Evolutionary conservation across 192 early-diverging fungal species (phyloP).

Genomic region (Entophlyctis helioformis): DNA sequence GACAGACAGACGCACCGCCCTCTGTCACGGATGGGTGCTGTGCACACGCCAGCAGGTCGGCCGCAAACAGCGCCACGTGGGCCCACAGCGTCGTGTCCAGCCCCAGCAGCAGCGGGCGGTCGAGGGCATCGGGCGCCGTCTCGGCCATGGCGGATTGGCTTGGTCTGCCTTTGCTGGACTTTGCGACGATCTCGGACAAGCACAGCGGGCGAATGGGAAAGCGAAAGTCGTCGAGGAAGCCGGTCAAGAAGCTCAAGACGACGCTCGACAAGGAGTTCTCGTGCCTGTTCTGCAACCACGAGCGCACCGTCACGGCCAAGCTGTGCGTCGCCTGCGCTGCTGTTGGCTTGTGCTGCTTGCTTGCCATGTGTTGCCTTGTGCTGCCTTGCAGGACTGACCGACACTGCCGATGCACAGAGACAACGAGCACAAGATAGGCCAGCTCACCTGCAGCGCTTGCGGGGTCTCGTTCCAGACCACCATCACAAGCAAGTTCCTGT

Average conservation of each 20-base stretch:
- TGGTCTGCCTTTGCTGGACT: no score
- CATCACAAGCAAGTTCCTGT: slow-evolving; percentile 42
- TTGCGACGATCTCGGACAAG: no score
- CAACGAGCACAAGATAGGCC: slow-evolving; percentile 56
- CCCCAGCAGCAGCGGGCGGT: no score
- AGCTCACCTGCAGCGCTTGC: slow-evolving; percentile 68
- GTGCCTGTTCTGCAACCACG: slow-evolving; percentile 84
- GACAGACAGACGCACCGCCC: no score
- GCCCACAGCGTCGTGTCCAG: no score
- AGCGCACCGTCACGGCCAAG: slow-evolving; percentile 59
- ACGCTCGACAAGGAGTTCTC: slow-evolving; percentile 63
- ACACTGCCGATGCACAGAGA: slow-evolving; percentile 28
- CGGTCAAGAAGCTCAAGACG: slow-evolving; percentile 43
- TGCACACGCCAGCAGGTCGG: no score
- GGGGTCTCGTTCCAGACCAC: slow-evolving; percentile 57
- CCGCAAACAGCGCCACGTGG: no score
- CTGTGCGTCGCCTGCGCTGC: slow-evolving; percentile 37
- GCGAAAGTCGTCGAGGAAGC: slow-evolving; percentile 63
- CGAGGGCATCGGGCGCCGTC: no score
- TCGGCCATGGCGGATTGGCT: no score
- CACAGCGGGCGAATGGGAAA: slow-evolving; percentile 46
- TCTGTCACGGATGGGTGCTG: no score
- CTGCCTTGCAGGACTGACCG: no score
- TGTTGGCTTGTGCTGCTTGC: background rate
- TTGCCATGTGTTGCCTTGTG: background rate